Conservation (phyloP, 345 rosid genomes). For the Cardamine occulta region DNA sequence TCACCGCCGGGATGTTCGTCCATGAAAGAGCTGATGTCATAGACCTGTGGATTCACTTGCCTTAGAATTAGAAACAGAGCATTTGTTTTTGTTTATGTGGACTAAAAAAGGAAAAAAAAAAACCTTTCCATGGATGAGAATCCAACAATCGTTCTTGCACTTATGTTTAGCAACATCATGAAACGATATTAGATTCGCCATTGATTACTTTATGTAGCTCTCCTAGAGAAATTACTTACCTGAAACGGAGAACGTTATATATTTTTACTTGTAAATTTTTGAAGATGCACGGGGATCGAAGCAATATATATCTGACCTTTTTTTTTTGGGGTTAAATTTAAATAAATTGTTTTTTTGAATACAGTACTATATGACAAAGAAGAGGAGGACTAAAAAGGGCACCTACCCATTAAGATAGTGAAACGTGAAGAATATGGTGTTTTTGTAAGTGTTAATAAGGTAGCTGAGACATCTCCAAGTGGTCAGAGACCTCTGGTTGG, state of each 20-base stretch:
- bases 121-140: constrained; percentile 73
- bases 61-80: constrained; percentile 1
- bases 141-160: constrained; percentile 63
- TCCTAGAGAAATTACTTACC: not conserved
- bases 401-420: constrained; percentile 24
- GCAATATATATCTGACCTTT: not conserved
- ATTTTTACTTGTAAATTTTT: not conserved
- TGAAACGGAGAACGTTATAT: constrained; percentile 1
- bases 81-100: not conserved
- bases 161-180: constrained; percentile 63
- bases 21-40: constrained; percentile 74
- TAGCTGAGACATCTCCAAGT: constrained; percentile 30
- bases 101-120: not conserved
- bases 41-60: constrained; percentile 54
- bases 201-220: constrained; percentile 13
- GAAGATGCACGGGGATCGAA: not conserved
- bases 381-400: not conserved
- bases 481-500: constrained; percentile 37
- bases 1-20: constrained; percentile 95
- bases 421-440: constrained; percentile 41
- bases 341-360: not conserved
- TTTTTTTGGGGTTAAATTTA: not conserved
- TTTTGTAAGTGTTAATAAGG: constrained; percentile 23
- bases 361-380: not conserved
- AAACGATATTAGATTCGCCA: constrained; percentile 50